Base-by-base conservation (phyloP, 106 monocot genomes). In the Platanthera zijinensis region DNA sequence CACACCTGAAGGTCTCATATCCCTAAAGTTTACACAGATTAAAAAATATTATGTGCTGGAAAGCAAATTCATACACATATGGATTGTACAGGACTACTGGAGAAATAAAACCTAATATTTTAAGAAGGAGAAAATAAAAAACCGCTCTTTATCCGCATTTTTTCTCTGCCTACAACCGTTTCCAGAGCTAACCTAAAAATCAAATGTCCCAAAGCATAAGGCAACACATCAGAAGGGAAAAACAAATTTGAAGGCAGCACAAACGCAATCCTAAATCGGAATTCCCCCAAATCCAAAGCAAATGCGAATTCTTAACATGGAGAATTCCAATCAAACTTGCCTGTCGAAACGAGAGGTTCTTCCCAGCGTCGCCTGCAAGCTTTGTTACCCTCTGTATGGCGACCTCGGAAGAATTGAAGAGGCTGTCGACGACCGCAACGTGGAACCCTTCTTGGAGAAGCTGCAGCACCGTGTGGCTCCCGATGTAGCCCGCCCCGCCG, bases 321-420 rank as follows among this genome's bases (percentile, higher is more conserved):
- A 18, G 15, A 63, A 21, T n/a, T 5, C 14, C 21, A 63, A 63
- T 25, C 62, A 13, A 63, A 8, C 18, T 63, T 69, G 88, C 90
- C 90, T 84, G 70, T 13, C 74, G 82, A 68, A 91, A 91, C 11
- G 57, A 7, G 69, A 91, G 85, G n/a, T 91, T 88, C 72, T 82
- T 80, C 25, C 87, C 84, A 13, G 51, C 56, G 3, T 86, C 84
- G 3, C 87, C 90, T 22, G 87, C 87, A 62, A 90, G 90, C 74
- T 84, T 75, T 11, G 30, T 52, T 21, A 85, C 90, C 13, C 90
- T 74, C 46, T 81, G 71, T 75, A 90, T 50, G 51, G 90, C 87
- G 69, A 87, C 63, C 17, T 85, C 85, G 77, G 90, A 90, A 45
- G 90, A 73, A 81, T 90, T 90, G 25, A 80, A 83, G 64, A 90